Evolutionary conservation across 768 basidiomycete genomes (phyloP), one percentile per base, ranked within the genome.

Genomic region (Melanogaster broomeanus): DNA sequence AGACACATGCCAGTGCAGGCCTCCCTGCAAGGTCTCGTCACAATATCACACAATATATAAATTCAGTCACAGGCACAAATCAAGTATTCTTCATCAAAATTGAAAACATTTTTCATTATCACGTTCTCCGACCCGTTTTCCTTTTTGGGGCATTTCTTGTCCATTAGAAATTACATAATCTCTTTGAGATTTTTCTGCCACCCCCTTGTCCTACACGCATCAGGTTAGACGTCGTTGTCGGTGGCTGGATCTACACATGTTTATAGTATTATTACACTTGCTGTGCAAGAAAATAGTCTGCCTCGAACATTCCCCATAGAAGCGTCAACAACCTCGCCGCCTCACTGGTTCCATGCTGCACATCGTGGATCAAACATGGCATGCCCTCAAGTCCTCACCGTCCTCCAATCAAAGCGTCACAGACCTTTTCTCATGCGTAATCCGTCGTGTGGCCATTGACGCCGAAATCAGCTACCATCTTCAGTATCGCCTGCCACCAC

Each of bases 401-500:
- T 31, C 16, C 6, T 27, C 41, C 41, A 42, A 42, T 42, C 41
- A 42, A 5, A 15, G 8, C 21, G 22, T 22, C 28, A 15, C 28
- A 49, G 31, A 48, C 27, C n/a, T n/a, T n/a, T n/a, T n/a, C n/a
- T n/a, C 37, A 47, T 30, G 24, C 18, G 12, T 28, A 51, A 44
- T 35, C 21, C 21, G 27, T 24, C 30, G 42, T 25, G 8, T 35
- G 35, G 19, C 21, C 22, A 42, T 19, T 18, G 18, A 42, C 22
- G 10, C 49, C 27, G 16, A 35, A 8, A 18, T 8, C 21, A 22
- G 40, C 27, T 33, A 7, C 42, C 34, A 25, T 53, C 49, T 43
- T 76, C 69, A 84, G 61, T 81, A 84, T 60, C 80, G 77, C 70
- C 85, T 77, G 58, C 61, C 53, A 39, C 61, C 53, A 39, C 86